Evolutionary conservation across 176 grass and related monocot genomes (phyloP).

Genomic region (Juncus effusus): DNA sequence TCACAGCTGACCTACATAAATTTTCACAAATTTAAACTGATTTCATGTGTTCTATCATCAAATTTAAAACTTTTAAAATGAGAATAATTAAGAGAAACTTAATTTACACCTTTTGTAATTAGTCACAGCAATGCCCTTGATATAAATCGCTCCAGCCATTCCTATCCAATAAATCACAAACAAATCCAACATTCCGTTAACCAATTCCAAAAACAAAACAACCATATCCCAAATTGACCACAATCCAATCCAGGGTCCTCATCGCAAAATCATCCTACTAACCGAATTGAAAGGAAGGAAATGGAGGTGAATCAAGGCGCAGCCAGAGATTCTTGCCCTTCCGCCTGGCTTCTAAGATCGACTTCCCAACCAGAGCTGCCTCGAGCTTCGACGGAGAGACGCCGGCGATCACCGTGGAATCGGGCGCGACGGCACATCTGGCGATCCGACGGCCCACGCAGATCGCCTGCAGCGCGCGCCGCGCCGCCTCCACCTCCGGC

Average conservation of each 20-base stretch:
- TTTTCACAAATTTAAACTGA: background rate
- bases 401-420: slow-evolving; percentile 46
- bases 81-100: background rate
- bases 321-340: slow-evolving; percentile 93
- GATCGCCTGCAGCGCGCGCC: slow-evolving; percentile 71
- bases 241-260: background rate
- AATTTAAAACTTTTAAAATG: background rate
- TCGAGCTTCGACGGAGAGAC: slow-evolving; percentile 39
- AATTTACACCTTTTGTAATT: slow-evolving; percentile 60
- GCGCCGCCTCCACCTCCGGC: slow-evolving; percentile 84
- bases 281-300: slow-evolving; percentile 97
- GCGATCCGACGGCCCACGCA: slow-evolving; percentile 64
- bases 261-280: background rate
- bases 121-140: slow-evolving; percentile 77
- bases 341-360: slow-evolving; percentile 54
- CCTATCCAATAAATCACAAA: slow-evolving; percentile 36
- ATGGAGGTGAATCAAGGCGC: slow-evolving; percentile 69
- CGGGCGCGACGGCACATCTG: slow-evolving; percentile 56
- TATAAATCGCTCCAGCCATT: slow-evolving; percentile 75
- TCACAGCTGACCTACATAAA: slow-evolving; percentile 56
- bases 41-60: too few relatives aligned
- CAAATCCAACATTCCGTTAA: background rate
- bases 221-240: background rate
- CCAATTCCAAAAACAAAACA: too few relatives aligned
- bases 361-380: slow-evolving; percentile 55